Base-by-base conservation (phyloP, 2,329 filamentous ascomycete genomes). In the Diaporthe nobilis region DNA sequence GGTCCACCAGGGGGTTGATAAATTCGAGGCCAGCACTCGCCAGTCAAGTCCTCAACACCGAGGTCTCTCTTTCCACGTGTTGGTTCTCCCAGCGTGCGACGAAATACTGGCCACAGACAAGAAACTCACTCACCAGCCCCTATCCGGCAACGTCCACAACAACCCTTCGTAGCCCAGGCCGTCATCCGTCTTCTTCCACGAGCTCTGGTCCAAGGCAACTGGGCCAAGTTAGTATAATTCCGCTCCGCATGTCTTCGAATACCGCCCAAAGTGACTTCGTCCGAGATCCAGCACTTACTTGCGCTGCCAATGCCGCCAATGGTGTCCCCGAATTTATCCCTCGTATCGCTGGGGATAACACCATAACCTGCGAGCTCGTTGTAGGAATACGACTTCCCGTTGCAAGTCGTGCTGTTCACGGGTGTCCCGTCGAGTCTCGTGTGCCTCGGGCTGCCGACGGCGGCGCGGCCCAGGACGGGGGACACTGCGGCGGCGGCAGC, bases 261-360 rank as follows among this genome's bases (percentile, higher is more conserved):
- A 53, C 15, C 13, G 20, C 7, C 6, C 5, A 13, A 22, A 12
- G 5, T 25, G 4, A 3, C 13, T 22, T 51, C 15, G 31, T 13
- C 10, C 4, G 12, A 5, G 31, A 12, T 6, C 44, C 4, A 3
- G 17, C 5, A 37, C 28, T 39, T 7, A 37, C 44, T 67, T 4
- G 73, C 68, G 22, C 68, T 75, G 12, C 93, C 93, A 71, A 93
- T 86, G 2, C 92, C 91, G 51, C 91, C 92, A 42, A 94, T 85
- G 0, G 92, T 94, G 80, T 95, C 93, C 42, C 92, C 92, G 78
- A 89, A 92, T 80, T 92, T 92, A 83, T 95, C 93, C 44, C 87
- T 85, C 3, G 88, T 87, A 79, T 92, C 87, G 44, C 87, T 86
- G 0, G 89, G 83, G 4, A 94, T 83, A 73, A 86, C 88, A 7